These are phyloP conservation scores for Rhodotorula sp. DNA, from an alignment of 1,284 basidiomycete genomes.

Conservation along the genomic window DNA sequence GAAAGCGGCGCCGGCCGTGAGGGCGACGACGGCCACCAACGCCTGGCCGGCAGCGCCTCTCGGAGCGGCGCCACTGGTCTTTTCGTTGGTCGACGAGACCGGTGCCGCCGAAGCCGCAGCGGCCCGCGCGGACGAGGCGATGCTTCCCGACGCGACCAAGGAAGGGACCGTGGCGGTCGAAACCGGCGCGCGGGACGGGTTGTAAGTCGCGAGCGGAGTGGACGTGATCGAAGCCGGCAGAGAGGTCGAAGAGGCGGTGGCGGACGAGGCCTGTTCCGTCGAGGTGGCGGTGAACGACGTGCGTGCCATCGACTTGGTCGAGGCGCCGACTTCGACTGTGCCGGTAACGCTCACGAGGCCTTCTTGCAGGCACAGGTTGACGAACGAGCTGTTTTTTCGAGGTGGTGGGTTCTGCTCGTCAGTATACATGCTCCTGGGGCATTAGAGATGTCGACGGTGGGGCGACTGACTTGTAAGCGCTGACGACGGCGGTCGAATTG, in stretches of 20 bases:
- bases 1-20: background rate
- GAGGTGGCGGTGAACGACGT: slow-evolving; percentile 4
- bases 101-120: background rate
- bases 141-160: slow-evolving; percentile 5
- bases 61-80: background rate
- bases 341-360: slow-evolving; percentile 38
- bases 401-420: background rate
- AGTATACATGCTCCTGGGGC: no score
- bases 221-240: slow-evolving; percentile 5
- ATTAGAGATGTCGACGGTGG: background rate
- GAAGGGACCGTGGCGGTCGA: slow-evolving; percentile 21
- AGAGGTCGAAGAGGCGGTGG: background rate
- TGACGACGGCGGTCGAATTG: slow-evolving; percentile 31
- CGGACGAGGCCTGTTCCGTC: background rate
- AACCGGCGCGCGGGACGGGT: slow-evolving; percentile 7
- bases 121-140: slow-evolving; percentile 15
- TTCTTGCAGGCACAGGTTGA: slow-evolving; percentile 34
- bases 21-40: background rate
- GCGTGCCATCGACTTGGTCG: slow-evolving; percentile 12
- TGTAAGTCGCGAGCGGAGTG: slow-evolving; percentile 10
- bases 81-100: background rate
- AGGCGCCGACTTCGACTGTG: slow-evolving; percentile 31
- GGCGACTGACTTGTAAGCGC: slow-evolving; percentile 29
- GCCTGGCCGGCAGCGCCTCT: background rate
- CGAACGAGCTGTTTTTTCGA: slow-evolving; percentile 15